Evolutionary conservation across 495 filamentous ascomycete genomes (phyloP).

Genomic region (Hyaloscypha variabilis): DNA sequence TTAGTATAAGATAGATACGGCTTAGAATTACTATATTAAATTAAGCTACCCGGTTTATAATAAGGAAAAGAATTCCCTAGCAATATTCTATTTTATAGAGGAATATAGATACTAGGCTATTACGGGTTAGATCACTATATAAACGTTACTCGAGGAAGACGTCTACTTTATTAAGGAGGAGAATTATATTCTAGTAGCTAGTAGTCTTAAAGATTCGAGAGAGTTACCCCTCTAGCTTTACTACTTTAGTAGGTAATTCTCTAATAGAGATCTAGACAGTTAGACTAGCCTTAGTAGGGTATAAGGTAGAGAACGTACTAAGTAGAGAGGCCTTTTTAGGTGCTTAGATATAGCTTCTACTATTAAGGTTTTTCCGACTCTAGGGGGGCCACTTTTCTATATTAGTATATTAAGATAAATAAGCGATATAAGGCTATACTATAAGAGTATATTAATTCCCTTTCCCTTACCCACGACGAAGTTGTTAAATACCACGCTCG

Average conservation of each 20-base stretch:
- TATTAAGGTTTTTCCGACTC: constrained; percentile 22
- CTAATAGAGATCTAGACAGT: constrained; percentile 27
- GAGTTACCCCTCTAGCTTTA: constrained; percentile 41
- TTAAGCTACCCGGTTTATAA: constrained; percentile 15
- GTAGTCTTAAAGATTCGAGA: constrained; percentile 43
- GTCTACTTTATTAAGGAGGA: constrained; percentile 45
- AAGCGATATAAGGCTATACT: neutral
- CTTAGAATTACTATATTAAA: constrained; percentile 16
- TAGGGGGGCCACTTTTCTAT: constrained; percentile 12
- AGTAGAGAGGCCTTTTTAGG: constrained; percentile 15
- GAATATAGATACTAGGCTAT: constrained; percentile 21
- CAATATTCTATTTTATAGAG: constrained; percentile 18
- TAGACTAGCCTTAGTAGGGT: constrained; percentile 12
- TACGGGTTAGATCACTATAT: constrained; percentile 33
- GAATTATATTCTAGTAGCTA: constrained; percentile 40
- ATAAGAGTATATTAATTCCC: constrained; percentile 21
- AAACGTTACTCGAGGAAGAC: constrained; percentile 40
- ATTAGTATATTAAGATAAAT: constrained; percentile 12
- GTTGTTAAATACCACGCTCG: no score
- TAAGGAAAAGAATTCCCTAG: constrained; percentile 23
- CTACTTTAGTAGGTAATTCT: constrained; percentile 20
- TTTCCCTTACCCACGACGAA: constrained; percentile 13
- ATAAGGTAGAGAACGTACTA: constrained; percentile 15
- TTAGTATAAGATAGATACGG: constrained; percentile 19
- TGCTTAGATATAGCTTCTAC: neutral